Percentiles rank a stretch among this genome's conserved stretches.
Conservation (phyloP, 169 alveolate species). For the Cryptosporidium sp. region DNA sequence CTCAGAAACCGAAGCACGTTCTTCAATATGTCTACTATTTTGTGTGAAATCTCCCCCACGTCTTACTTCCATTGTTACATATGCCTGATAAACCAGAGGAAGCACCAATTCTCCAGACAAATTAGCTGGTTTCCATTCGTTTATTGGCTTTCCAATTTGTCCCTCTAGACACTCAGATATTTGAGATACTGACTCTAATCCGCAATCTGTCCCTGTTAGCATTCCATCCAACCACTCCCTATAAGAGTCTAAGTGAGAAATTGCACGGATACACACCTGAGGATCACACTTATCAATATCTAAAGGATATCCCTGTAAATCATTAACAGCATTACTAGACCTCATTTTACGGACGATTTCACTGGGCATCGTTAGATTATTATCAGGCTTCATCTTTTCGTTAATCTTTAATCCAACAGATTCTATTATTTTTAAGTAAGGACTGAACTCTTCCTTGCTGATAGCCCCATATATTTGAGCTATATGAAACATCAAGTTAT, state of each 20-base stretch:
- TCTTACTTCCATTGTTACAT: constrained; percentile 35
- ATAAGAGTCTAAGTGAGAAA: constrained; percentile 55
- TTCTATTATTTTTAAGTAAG: constrained; percentile 39
- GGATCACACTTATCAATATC: constrained; percentile 49
- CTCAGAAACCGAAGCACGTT: background rate
- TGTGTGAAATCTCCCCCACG: background rate
- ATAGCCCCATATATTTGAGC: constrained; percentile 61
- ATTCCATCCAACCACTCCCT: constrained; percentile 72
- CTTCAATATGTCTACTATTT: background rate
- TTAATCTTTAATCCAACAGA: constrained; percentile 20
- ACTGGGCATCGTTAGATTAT: background rate
- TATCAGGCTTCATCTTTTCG: background rate
- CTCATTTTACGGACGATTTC: background rate
- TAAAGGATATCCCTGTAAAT: constrained; percentile 18
- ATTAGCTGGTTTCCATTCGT: constrained; percentile 48
- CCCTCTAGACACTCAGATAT: constrained; percentile 15
- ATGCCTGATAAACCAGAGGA: constrained; percentile 64
- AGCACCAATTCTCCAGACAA: constrained; percentile 30
- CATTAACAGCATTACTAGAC: background rate
- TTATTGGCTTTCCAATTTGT: constrained; percentile 1
- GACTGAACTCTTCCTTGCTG: constrained; percentile 30
- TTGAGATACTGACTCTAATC: constrained; percentile 18
- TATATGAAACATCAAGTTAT: constrained; percentile 64
- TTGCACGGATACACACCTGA: constrained; percentile 51
- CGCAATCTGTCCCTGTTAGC: constrained; percentile 10